Conservation (phyloP, 1,139 yeast genomes). For the Lodderomyces orthopsilosis region DNA sequence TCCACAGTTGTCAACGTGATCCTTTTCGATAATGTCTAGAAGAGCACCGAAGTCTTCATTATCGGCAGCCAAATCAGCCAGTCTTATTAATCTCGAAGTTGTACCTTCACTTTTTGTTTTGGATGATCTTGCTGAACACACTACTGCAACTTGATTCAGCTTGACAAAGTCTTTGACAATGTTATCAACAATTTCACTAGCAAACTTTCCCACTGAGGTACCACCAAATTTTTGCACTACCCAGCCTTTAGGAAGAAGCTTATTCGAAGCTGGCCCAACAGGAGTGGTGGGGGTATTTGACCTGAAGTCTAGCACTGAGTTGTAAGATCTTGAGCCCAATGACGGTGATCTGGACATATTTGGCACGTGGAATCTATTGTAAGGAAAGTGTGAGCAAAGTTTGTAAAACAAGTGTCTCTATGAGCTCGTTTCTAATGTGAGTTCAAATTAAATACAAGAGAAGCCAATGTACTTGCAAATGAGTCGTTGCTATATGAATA, state of each 20-base stretch:
- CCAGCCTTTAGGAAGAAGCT: constrained; percentile 51
- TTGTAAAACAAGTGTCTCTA: too few species aligned
- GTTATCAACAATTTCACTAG: constrained; percentile 77
- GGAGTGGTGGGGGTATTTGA: constrained; percentile 15
- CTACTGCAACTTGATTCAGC: constrained; percentile 80
- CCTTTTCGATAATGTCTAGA: constrained; percentile 65
- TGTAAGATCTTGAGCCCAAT: constrained; percentile 25
- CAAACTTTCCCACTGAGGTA: constrained; percentile 95
- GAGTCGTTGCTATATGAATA: too few species aligned
- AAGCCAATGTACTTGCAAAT: too few species aligned
- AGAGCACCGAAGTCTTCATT: constrained; percentile 51
- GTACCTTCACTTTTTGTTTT: constrained; percentile 93
- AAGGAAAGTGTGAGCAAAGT: too few species aligned
- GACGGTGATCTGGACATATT: constrained; percentile 10
- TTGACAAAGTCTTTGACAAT: constrained; percentile 67
- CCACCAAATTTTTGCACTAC: constrained; percentile 96
- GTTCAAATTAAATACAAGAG: too few species aligned
- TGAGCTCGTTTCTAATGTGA: too few species aligned
- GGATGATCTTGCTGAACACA: constrained; percentile 92
- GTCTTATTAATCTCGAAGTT: constrained; percentile 73
- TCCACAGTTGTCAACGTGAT: constrained; percentile 76
- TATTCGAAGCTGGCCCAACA: constrained; percentile 8
- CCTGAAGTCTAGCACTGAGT: constrained; percentile 41
- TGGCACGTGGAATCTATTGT: too few species aligned
- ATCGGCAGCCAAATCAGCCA: constrained; percentile 74